Base-by-base conservation (phyloP, 805 yeast species). In the Ogataea methylovora region DNA sequence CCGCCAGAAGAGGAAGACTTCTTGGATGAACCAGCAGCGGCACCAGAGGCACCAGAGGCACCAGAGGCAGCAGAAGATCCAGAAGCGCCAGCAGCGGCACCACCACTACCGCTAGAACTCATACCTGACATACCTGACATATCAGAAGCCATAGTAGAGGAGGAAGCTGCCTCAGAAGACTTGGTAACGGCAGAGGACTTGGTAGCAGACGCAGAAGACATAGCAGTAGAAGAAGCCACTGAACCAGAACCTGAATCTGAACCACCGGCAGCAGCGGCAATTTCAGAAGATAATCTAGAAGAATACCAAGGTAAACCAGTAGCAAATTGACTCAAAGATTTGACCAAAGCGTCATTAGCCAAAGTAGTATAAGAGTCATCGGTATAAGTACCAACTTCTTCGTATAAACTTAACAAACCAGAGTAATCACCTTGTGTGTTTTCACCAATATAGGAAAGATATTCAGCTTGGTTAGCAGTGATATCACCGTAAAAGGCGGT, bases 281-380 rank as follows among this genome's bases (percentile, higher is more conserved):
- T 28, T 20, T 46, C 48, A 9, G 49, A 32, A 11, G 33, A 36
- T 21, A 58, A 36, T 49, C 64, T 54, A 15, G 51, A 38, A 2
- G 54, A 45, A 36, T 57, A 58, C 63, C 64, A 58, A 37, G 62
- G 61, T 28, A 58, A 43, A 25, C 41, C 54, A 14, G 61, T 52
- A 10, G 48, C 61, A 36, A 55, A 51, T 5, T 42, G 37, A 10
- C 54, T 44, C 18, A 55, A 36, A 4, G 48, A 33, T 3, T 42
- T 25, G 17, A 34, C 30, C 27, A 37, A 37, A 1, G 34, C 39
- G 19, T 46, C 22, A 35, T 52, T 43, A 38, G 59, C 50, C 38
- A 66, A 51, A 24, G 71, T 65, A 29, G 71, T 66, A 51, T 63
- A 66, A n/a, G 66, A 52, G 33, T 63, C 58, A 45, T 66, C 69